phyloP scores from a whole-genome alignment of 805 yeast genomes.

The Candida insectorum region DNA sequence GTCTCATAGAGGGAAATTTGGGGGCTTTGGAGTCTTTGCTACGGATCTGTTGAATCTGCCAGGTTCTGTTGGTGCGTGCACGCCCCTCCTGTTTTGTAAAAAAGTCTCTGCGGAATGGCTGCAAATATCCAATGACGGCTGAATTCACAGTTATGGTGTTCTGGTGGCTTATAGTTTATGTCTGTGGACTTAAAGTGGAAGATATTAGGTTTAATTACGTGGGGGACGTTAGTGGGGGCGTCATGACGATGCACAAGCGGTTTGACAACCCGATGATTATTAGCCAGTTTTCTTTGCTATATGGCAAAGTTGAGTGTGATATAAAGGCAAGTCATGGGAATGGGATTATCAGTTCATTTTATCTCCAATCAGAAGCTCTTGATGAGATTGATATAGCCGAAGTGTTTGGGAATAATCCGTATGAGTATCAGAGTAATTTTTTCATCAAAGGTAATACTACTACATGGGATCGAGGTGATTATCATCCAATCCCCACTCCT shows the following conservation, averaged over 20 bases:
- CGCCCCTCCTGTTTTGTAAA: too few relatives aligned
- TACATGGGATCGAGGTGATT: constrained; percentile 33
- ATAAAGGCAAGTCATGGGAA: constrained; percentile 28
- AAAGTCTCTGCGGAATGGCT: too few relatives aligned
- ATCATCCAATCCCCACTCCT: constrained; percentile 27
- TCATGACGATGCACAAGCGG: constrained; percentile 16
- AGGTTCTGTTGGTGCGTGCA: too few relatives aligned
- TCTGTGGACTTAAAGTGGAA: too few relatives aligned
- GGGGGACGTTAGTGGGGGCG: too few relatives aligned
- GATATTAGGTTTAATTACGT: too few relatives aligned
- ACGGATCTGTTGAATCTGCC: too few relatives aligned
- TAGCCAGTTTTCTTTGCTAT: constrained; percentile 27
- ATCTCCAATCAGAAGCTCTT: constrained; percentile 40
- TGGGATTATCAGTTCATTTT: constrained; percentile 38
- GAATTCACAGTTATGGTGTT: too few relatives aligned
- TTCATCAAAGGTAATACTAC: constrained; percentile 38
- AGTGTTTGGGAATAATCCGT: constrained; percentile 32
- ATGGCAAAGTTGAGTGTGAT: constrained; percentile 37
- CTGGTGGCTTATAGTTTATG: too few relatives aligned
- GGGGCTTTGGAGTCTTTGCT: too few relatives aligned
- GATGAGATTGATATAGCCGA: constrained; percentile 43
- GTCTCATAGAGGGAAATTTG: too few relatives aligned
- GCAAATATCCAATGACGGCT: too few relatives aligned
- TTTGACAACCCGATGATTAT: constrained; percentile 31
- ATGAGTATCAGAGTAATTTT: constrained; percentile 33